Conservation (phyloP, 371 early-diverging fungal genomes). For the Basidiobolus meristosporus region DNA sequence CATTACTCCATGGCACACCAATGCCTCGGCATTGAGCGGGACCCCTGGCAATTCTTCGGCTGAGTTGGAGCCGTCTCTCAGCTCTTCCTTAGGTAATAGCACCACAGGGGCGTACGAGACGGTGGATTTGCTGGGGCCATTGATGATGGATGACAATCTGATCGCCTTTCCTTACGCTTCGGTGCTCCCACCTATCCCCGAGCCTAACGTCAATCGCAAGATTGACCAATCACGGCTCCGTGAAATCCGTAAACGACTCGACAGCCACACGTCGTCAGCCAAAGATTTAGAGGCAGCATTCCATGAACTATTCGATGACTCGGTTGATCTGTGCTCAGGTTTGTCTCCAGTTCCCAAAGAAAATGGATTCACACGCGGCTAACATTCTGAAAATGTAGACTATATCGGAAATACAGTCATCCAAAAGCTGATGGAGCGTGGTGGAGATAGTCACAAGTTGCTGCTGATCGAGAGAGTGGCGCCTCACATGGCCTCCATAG, state of each 20-base stretch:
- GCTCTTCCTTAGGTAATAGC: background rate
- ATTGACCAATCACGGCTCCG: conserved; percentile 66
- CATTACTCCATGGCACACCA: background rate
- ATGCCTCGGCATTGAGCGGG: background rate
- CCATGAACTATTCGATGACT: conserved; percentile 43
- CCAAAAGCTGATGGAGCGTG: conserved; percentile 74
- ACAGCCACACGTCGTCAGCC: conserved; percentile 22
- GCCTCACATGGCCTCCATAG: conserved; percentile 79
- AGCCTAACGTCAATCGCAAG: conserved; percentile 34
- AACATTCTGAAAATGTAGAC: conserved; percentile 42
- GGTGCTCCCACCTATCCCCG: conserved; percentile 50
- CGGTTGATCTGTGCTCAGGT: conserved; percentile 40
- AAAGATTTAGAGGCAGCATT: conserved; percentile 43
- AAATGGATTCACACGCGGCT: background rate
- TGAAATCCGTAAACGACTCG: conserved; percentile 73
- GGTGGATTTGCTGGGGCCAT: background rate
- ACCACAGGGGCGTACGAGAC: background rate
- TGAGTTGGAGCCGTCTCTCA: background rate
- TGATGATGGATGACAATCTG: conserved; percentile 2
- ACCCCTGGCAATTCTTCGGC: background rate
- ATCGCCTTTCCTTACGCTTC: conserved; percentile 23
- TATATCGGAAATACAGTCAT: conserved; percentile 93
- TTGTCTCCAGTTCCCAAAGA: background rate
- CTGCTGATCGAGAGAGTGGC: conserved; percentile 45
- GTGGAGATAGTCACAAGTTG: conserved; percentile 38